Base-by-base conservation (phyloP, 2,329 filamentous ascomycete species). In the Penicillium sp. region DNA sequence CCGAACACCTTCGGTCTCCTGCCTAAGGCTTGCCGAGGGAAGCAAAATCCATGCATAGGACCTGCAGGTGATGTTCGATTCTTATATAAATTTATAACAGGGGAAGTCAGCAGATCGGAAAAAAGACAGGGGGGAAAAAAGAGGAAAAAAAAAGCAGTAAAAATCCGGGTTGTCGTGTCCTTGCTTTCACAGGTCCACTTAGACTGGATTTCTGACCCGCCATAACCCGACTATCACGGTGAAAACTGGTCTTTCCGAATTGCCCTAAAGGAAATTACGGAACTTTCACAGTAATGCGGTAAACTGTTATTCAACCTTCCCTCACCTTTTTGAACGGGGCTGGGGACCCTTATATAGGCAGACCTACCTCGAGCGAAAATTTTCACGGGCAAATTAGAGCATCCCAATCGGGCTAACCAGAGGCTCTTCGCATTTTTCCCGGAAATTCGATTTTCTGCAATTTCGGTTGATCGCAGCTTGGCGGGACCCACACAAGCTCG, bases 401-500 rank as follows among this genome's bases (percentile, higher is more conserved):
- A 3, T 35, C 53, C 53, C 35, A 52, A 55, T 31, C 24, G 34
- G 49, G 52, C 43, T 32, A 51, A 46, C 52, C 38, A 42, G 61
- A 59, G 62, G 62, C 62, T 64, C 58, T 61, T 48, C 20, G 49
- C 56, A 50, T 51, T 39, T 53, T 47, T 59, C 42, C 38, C 42
- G 39, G 51, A 55, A 58, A 55, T 47, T 55, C 49, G 54, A 57
- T 45, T 58, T 49, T 58, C 52, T 37, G 50, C 58, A 59, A 64
- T 59, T 45, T 58, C 56, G 63, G 61, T 57, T 59, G 61, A 57
- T 64, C 60, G 56, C 62, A 63, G 55, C 59, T 64, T 65, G 62
- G 64, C 62, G 46, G 46, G 64, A 65, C 64, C 64, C 62, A 65
- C 64, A 66, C 53, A 59, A 66, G 64, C 64, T 66, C 57, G 54